Base-by-base conservation (phyloP, 352 stramenopile species). In the Globisporangium perplexum region DNA sequence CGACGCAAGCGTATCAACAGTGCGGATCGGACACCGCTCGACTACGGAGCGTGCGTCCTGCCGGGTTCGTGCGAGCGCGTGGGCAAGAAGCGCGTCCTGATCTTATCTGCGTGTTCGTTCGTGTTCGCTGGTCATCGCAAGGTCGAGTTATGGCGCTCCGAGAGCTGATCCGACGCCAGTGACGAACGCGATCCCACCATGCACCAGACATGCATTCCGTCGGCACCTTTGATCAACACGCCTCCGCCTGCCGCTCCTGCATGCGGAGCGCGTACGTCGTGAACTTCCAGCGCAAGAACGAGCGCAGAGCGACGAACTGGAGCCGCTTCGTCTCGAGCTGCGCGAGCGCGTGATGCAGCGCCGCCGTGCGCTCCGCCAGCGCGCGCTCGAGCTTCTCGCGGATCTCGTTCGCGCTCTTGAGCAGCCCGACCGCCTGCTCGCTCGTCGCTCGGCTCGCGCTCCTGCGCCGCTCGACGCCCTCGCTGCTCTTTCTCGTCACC, bases 201-300 rank as follows among this genome's bases (percentile, higher is more conserved):
- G 33, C 33, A 39, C 33, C 11, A 39, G 33, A 39, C 33, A 45
- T 45, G 39, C 39, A 45, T 45, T 24, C 39, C 39, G 14, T 7
- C n/a, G 2, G 4, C 18, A 7, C 4, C 39, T 44, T 10, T 8
- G 18, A 3, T 23, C 17, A 22, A 1, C 41, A 12, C 20, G 15
- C 18, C 1, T 20, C 7, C 18, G n/a, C 24, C 7, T 11, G 17
- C 12, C 45, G 44, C 31, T 57, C 51, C 38, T 54, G 50, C 30
- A 62, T 39, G 1, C 58, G 57, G 3, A 66, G 48, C 26, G 52
- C 35, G 22, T 57, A 55, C 44, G 54, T 60, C 8, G 58, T 42
- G 56, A 62, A 64, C 47, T 74, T 77, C 71, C 71, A 81, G 43
- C 60, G 69, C 43, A 78, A 42, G 46, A 81, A 81, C 7, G 63